phyloP scores from a whole-genome alignment of 768 basidiomycete species.

The Phanerochaete sordida region DNA sequence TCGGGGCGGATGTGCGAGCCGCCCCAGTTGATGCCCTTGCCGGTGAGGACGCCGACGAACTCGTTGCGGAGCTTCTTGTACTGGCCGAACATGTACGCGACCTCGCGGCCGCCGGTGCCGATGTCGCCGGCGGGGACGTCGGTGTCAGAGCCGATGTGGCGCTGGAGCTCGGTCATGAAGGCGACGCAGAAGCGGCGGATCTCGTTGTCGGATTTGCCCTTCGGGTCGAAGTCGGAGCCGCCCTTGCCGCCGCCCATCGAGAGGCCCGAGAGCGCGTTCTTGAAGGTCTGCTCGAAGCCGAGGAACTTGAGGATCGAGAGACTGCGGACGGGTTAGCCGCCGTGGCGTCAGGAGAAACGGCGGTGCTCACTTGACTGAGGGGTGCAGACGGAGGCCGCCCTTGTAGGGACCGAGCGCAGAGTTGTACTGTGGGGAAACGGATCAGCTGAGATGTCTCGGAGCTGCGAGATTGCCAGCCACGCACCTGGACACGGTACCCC shows the following conservation, averaged over 20 bases:
- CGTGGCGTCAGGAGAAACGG: not conserved
- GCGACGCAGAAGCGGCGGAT: slow-evolving; percentile 67
- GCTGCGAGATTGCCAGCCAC: slow-evolving; percentile 11
- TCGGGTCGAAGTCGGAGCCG: slow-evolving; percentile 78
- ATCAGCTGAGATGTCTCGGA: not conserved
- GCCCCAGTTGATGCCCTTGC: slow-evolving; percentile 68
- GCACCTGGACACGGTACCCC: slow-evolving; percentile 70
- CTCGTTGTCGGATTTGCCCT: slow-evolving; percentile 74
- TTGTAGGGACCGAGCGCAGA: slow-evolving; percentile 78
- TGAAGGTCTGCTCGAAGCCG: slow-evolving; percentile 79
- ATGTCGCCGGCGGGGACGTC: slow-evolving; percentile 78
- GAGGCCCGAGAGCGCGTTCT: slow-evolving; percentile 74
- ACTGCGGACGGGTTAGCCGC: slow-evolving; percentile 11
- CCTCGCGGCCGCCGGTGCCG: slow-evolving; percentile 72
- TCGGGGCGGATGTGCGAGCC: slow-evolving; percentile 73
- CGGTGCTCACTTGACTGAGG: slow-evolving; percentile 55
- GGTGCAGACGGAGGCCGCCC: slow-evolving; percentile 76
- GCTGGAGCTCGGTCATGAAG: slow-evolving; percentile 73
- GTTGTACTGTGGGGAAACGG: slow-evolving; percentile 48
- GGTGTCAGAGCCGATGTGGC: slow-evolving; percentile 70
- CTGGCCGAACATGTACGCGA: slow-evolving; percentile 74
- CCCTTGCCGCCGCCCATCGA: slow-evolving; percentile 81
- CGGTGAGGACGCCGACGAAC: slow-evolving; percentile 67
- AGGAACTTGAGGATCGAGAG: slow-evolving; percentile 83
- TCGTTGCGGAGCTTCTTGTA: slow-evolving; percentile 76